Base-by-base conservation (phyloP, 2,329 filamentous ascomycete species). In the Colletotrichum sp. region DNA sequence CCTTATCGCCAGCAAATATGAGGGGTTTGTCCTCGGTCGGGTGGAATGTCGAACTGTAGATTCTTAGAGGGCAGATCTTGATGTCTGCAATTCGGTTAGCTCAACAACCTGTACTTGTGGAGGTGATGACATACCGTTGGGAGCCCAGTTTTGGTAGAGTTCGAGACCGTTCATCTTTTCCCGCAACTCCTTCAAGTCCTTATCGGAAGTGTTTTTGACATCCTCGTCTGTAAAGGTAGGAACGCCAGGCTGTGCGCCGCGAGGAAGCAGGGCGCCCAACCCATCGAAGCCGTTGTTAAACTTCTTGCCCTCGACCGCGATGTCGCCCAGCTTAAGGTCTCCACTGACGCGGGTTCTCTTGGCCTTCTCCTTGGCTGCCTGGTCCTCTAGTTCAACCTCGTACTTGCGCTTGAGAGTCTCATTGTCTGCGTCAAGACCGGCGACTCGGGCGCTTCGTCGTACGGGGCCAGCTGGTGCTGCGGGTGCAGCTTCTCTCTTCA, bases 1-100 rank as follows among this genome's bases (percentile, higher is more conserved):
- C 90, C 83, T 99, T 99, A 81, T 99, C 97, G 13, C 96, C 96
- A 0, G 96, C 96, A 82, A 99, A 98, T 2, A 98, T 90, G 4
- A 99, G 88, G 0, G 96, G 93, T 80, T 98, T 98, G 4, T 96
- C 92, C 74, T 93, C 89, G 0, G 93, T 96, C 0, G 97, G 97
- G 80, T 99, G 97, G 79, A 99, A 96, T 0, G 93, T 93, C 80
- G 98, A 92, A 1, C 94, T 90, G 81, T 98, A 99, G 16, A 98
- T 91, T 69, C 96, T 88, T 79, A 98, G 95, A 0, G 96, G 96
- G 0, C 94, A 96, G 65, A 98, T 93, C 82, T 98, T 98, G 80
- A 98, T 97, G 69, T 95, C 95, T 95, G 79, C 3, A 16, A 52
- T 59, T 52, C 52, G 12, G 19, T 75, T 12, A 76, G 59, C 16